Evolutionary conservation across 257 asterid genomes (phyloP).

Genomic region (Haberlea rhodopensis): DNA sequence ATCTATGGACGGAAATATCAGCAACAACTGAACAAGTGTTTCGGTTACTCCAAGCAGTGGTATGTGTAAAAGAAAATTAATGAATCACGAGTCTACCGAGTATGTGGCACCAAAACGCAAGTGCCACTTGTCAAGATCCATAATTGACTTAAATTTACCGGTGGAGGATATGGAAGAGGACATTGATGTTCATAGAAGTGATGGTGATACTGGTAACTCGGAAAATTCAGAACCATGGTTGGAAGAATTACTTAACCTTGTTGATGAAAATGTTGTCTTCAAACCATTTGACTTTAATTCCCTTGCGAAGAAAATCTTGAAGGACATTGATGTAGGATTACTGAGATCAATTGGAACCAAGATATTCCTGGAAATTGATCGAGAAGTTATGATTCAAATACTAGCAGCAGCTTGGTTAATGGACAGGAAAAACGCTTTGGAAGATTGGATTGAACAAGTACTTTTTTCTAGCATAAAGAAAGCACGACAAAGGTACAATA

Average conservation of each 20-base stretch:
- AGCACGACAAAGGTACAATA: conserved; percentile 38
- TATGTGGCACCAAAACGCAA: conserved; percentile 41
- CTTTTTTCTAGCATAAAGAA: conserved; percentile 49
- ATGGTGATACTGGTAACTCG: conserved; percentile 29
- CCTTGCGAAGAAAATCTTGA: conserved; percentile 50
- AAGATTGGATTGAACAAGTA: conserved; percentile 72
- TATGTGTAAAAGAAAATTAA: conserved; percentile 55
- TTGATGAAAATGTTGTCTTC: conserved; percentile 58
- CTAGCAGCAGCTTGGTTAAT: conserved; percentile 79
- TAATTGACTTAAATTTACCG: conserved; percentile 76
- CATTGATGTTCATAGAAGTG: conserved; percentile 27
- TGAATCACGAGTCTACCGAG: conserved; percentile 23
- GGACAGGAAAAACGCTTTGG: conserved; percentile 39
- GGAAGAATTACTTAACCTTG: conserved; percentile 51
- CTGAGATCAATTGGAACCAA: conserved; percentile 39
- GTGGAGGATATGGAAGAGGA: conserved; percentile 51
- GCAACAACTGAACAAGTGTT: conserved; percentile 32
- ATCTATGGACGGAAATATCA: conserved; percentile 25
- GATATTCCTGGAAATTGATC: conserved; percentile 54
- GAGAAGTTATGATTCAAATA: conserved; percentile 62
- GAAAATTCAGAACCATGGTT: conserved; percentile 58
- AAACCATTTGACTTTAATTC: conserved; percentile 64
- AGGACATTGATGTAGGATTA: conserved; percentile 43
- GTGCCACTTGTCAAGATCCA: conserved; percentile 35
- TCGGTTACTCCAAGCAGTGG: conserved; percentile 31